These are phyloP conservation scores for Aspergillus fructus DNA, from an alignment of 2,329 filamentous ascomycete genomes.

Conservation along the genomic window DNA sequence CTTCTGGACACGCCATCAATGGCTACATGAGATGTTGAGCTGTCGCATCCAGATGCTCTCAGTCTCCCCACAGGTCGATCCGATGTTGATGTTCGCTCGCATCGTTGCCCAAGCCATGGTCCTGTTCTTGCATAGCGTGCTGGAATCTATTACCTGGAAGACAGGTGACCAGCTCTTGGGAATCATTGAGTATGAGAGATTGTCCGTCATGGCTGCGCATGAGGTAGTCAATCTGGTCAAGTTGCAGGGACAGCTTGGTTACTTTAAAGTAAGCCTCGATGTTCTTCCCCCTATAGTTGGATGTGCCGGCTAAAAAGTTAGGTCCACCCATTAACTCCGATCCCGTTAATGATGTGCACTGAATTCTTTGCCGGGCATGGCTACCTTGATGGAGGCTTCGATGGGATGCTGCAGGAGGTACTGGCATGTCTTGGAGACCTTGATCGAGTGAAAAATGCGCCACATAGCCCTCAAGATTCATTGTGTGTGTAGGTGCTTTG, in stretches of 20 bases:
- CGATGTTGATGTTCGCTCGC: slow-evolving; percentile 20
- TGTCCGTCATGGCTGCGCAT: slow-evolving; percentile 20
- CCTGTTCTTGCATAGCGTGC: slow-evolving; percentile 19
- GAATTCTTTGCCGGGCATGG: slow-evolving; percentile 20
- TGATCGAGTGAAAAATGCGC: slow-evolving; percentile 19
- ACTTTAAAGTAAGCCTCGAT: slow-evolving; percentile 16
- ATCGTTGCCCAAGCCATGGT: slow-evolving; percentile 20
- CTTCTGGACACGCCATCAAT: slow-evolving; percentile 19
- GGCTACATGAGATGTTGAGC: slow-evolving; percentile 18
- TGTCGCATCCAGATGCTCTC: slow-evolving; percentile 18
- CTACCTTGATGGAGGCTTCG: slow-evolving; percentile 20
- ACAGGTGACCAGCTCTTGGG: slow-evolving; percentile 20
- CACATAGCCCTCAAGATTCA: slow-evolving; percentile 11
- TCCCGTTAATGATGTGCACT: slow-evolving; percentile 21
- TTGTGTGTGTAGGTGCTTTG: background rate
- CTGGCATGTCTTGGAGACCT: slow-evolving; percentile 18
- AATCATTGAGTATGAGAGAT: slow-evolving; percentile 19
- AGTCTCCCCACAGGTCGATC: slow-evolving; percentile 13
- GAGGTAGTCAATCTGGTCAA: slow-evolving; percentile 19
- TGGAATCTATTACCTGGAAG: slow-evolving; percentile 21
- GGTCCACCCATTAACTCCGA: slow-evolving; percentile 23
- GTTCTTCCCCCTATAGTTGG: background rate
- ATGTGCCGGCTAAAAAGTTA: background rate
- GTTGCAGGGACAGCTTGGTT: slow-evolving; percentile 20
- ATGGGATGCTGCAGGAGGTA: slow-evolving; percentile 18